These are phyloP conservation scores for Monilinia fructicola DNA, from an alignment of 2,329 filamentous ascomycete genomes.

Conservation along the genomic window DNA sequence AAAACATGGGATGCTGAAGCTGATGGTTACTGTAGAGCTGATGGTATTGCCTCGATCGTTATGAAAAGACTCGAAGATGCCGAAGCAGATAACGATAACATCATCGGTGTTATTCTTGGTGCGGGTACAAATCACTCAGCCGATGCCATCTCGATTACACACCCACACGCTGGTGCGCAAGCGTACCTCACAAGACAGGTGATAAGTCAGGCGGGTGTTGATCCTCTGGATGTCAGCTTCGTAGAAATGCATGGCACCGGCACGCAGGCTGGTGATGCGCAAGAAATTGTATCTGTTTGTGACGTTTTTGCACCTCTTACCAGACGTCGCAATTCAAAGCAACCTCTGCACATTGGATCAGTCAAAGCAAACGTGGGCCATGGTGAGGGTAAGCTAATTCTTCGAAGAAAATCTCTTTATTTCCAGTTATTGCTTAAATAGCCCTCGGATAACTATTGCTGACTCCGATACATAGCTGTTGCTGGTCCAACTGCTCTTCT, in stretches of 20 bases:
- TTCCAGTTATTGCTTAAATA: no score
- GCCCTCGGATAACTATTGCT: no score
- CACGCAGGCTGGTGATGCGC: conserved; percentile 30
- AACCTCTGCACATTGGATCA: conserved; percentile 28
- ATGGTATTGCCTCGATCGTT: background rate
- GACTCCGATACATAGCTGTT: background rate
- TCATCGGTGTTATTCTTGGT: background rate
- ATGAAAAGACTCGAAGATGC: conserved; percentile 7
- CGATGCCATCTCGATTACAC: conserved; percentile 11
- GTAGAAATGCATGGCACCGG: conserved; percentile 26
- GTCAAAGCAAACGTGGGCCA: conserved; percentile 37
- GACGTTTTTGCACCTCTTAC: conserved; percentile 26
- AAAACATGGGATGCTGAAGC: background rate
- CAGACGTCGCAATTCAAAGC: conserved; percentile 32
- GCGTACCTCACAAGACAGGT: background rate
- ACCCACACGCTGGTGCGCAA: background rate
- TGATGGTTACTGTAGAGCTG: background rate
- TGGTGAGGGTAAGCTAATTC: background rate
- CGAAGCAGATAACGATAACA: background rate
- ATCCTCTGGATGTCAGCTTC: conserved; percentile 1
- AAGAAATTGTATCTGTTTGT: conserved; percentile 27
- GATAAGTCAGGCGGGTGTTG: background rate
- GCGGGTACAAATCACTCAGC: conserved; percentile 6
- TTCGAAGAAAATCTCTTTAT: no score
- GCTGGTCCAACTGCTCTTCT: conserved; percentile 35